phyloP scores from a whole-genome alignment of 2,329 filamentous ascomycete species.

The Colletotrichum navitas region DNA sequence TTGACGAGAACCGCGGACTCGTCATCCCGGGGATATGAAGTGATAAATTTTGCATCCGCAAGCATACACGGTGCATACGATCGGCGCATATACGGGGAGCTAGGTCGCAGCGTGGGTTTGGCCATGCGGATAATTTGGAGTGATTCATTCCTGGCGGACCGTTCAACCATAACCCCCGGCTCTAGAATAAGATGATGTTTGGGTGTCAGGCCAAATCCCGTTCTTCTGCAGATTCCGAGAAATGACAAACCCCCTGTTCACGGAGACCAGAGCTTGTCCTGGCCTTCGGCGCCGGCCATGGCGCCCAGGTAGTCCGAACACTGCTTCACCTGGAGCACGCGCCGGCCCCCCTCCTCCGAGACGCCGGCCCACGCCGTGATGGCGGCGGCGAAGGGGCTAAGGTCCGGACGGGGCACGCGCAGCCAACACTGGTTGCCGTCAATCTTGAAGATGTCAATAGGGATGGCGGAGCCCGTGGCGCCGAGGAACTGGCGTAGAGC shows the following conservation, averaged over 20 bases:
- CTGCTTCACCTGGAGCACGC: slow-evolving; percentile 66
- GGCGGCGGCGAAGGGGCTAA: slow-evolving; percentile 71
- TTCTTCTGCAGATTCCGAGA: slow-evolving; percentile 3
- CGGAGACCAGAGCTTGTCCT: slow-evolving; percentile 62
- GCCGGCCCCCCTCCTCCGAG: slow-evolving; percentile 56
- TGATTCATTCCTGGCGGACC: slow-evolving; percentile 33
- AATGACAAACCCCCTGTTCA: slow-evolving; percentile 46
- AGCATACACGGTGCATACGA: slow-evolving; percentile 40
- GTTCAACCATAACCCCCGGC: slow-evolving; percentile 31
- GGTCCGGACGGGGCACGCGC: slow-evolving; percentile 71
- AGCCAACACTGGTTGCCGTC: slow-evolving; percentile 71
- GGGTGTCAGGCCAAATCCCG: slow-evolving; percentile 28
- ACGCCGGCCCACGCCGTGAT: slow-evolving; percentile 73
- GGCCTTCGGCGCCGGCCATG: slow-evolving; percentile 64
- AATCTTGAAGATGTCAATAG: slow-evolving; percentile 77
- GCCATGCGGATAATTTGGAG: slow-evolving; percentile 42
- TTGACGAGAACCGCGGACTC: slow-evolving; percentile 3
- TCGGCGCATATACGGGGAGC: slow-evolving; percentile 38
- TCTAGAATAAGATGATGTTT: slow-evolving; percentile 40
- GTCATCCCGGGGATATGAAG: slow-evolving; percentile 19
- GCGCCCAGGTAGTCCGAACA: slow-evolving; percentile 75
- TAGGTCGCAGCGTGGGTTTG: slow-evolving; percentile 38
- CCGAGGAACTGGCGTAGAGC: slow-evolving; percentile 79
- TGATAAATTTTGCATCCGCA: slow-evolving; percentile 39
- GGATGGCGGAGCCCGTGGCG: slow-evolving; percentile 73